phyloP scores from a whole-genome alignment of 176 grass and related monocot genomes.

The Carex kokanica region DNA sequence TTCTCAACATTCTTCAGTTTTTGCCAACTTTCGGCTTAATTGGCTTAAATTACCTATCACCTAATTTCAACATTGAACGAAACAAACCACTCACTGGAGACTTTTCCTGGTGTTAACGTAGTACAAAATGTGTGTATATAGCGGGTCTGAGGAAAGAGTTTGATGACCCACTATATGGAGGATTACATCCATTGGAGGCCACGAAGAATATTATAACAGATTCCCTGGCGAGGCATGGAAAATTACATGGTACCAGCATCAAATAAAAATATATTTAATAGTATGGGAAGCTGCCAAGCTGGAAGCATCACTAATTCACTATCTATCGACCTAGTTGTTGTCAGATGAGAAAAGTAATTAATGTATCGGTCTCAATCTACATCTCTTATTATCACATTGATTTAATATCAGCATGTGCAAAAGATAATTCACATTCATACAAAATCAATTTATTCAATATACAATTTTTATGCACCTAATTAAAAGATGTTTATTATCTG shows the following conservation, averaged over 20 bases:
- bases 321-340: background rate
- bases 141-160: background rate
- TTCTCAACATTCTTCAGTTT: background rate
- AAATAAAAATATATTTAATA: background rate
- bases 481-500: no score
- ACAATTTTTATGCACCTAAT: no score
- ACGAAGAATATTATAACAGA: background rate
- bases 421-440: background rate
- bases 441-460: background rate
- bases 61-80: background rate
- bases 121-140: background rate
- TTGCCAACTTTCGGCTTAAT: background rate
- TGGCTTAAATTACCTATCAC: background rate
- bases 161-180: background rate
- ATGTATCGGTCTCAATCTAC: background rate
- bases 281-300: background rate
- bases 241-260: background rate
- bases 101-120: background rate
- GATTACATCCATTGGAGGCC: background rate
- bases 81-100: background rate
- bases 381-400: background rate
- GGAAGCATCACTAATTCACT: background rate
- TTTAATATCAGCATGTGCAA: background rate
- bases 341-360: no score
- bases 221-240: background rate